Evolutionary conservation across 805 yeast species (phyloP).

Genomic region (Candida xyloterini): DNA sequence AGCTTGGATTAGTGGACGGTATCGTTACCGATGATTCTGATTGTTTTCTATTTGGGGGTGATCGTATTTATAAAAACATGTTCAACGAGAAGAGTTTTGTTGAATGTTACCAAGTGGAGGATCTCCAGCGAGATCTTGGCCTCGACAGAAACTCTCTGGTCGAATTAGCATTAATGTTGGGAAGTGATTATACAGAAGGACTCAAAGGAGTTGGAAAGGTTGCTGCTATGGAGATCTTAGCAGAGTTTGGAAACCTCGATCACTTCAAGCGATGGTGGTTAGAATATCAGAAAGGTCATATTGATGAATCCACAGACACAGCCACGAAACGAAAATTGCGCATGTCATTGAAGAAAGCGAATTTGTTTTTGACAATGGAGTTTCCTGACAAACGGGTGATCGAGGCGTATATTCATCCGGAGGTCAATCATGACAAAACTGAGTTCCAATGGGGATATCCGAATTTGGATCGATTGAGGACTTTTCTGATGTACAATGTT

Average conservation of each 20-base stretch:
- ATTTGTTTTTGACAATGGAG: constrained; percentile 48
- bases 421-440: constrained; percentile 77
- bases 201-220: constrained; percentile 94
- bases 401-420: constrained; percentile 76
- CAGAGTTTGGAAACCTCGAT: constrained; percentile 61
- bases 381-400: constrained; percentile 71
- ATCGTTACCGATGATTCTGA: constrained; percentile 97
- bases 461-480: constrained; percentile 72
- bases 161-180: constrained; percentile 77
- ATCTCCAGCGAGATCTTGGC: constrained; percentile 62
- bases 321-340: constrained; percentile 58
- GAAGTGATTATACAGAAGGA: constrained; percentile 96
- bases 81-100: constrained; percentile 91
- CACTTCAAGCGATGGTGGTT: constrained; percentile 57
- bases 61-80: constrained; percentile 81
- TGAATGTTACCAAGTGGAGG: constrained; percentile 68
- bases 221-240: constrained; percentile 81
- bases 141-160: constrained; percentile 63
- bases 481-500: constrained; percentile 62
- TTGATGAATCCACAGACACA: constrained; percentile 39
- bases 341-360: constrained; percentile 51
- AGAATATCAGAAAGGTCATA: constrained; percentile 39
- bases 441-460: constrained; percentile 90
- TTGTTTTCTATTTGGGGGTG: constrained; percentile 91
- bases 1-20: constrained; percentile 83